Base-by-base conservation (phyloP, 192 early-diverging fungal genomes). In the Umbelopsis sp. region DNA sequence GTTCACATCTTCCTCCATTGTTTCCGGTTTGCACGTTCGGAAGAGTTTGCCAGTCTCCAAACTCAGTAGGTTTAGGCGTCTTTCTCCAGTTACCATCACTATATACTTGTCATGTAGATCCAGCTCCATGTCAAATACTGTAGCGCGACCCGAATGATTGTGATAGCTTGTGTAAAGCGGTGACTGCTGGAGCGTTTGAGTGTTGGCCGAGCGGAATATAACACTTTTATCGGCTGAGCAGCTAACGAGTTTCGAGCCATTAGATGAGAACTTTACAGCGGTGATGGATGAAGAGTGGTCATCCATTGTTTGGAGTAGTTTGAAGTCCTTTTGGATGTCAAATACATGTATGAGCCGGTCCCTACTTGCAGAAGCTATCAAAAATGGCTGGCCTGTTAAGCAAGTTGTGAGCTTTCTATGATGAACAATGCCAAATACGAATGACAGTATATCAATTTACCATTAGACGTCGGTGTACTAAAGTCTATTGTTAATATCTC, bases 221-320 rank as follows among this genome's bases (percentile, higher is more conserved):
- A 95, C 76, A 22, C 91, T 90, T 79, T 95, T 95, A 71, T 95
- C 94, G 10, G 92, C 92, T 10, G 85, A 91, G 74, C 90, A 93
- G 65, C 91, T 94, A 45, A 95, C 82, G 32, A 95, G 79, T 26
- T 82, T 85, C 22, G 76, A 79, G 17, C 91, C 93, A 62, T 82
- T 75, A 50, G 83, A 81, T 7, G 86, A 79, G 71, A 95, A 95
- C 56, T 82, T 81, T 44, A 95, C 86, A 24, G 84, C 79, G 7
- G 91, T 94, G 4, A 95, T 89, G 0, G 94, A 92, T 1, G 92
- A 92, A 49, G 94, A 92, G 66, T 95, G 94, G 66, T 95, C 94
- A 43, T 94, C 94, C 36, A 95, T 74, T 31, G 92, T 94, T 56
- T 93, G 90, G 9, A 92, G 77, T 14, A 94, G 71, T 14, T 87